phyloP scores from a whole-genome alignment of 306 rosid genomes.

The Inga leiocalycina region DNA sequence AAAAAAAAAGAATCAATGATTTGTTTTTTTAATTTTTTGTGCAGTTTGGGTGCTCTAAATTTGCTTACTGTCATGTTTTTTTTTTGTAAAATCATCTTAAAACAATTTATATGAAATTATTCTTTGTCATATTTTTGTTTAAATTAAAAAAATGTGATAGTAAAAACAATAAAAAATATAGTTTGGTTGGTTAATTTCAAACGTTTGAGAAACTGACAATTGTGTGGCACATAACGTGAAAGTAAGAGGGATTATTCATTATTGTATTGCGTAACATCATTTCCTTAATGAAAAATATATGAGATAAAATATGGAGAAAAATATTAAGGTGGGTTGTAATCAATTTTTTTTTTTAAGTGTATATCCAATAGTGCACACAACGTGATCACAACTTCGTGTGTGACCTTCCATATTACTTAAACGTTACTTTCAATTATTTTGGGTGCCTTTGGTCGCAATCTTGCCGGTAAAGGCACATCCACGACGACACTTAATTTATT shows the following conservation, averaged over 20 bases:
- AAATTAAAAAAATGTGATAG: too few species aligned
- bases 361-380: not conserved
- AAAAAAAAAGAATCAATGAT: not conserved
- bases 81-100: too few species aligned
- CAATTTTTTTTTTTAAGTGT: not conserved
- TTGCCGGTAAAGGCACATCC: not conserved
- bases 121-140: not conserved
- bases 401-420: not conserved
- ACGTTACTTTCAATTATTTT: constrained; percentile 5
- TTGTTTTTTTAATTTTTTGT: not conserved
- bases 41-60: not conserved
- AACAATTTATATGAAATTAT: not conserved
- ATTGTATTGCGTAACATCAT: not conserved
- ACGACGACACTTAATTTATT: not conserved
- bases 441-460: not conserved
- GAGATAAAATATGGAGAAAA: not conserved
- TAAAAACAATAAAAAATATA: not conserved
- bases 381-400: not conserved
- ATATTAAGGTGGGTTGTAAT: not conserved
- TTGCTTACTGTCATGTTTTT: not conserved
- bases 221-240: not conserved
- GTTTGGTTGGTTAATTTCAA: not conserved
- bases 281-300: not conserved
- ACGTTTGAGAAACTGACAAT: not conserved
- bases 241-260: not conserved